Evolutionary conservation across 2,329 filamentous ascomycete genomes (phyloP), one percentile per base, ranked within the genome.

Genomic region (Claviceps capensis): DNA sequence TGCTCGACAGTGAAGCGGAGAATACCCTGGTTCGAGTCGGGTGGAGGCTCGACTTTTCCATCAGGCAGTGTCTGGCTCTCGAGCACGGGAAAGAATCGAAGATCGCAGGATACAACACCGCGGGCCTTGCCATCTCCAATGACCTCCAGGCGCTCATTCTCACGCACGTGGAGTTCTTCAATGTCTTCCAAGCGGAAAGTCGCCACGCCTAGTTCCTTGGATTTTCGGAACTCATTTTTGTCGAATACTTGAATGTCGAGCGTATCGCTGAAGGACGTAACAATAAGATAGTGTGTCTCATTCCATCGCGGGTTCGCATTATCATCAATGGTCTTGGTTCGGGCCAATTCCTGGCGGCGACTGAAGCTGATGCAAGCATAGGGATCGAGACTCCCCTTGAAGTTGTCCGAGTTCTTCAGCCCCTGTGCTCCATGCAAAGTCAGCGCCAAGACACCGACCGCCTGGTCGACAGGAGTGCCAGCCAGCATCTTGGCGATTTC

Each of bases 401-500:
- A 95, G 63, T 90, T 93, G 72, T 97, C 93, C 2, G 85, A 81
- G 62, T 97, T 97, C 78, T 95, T 97, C 60, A 98, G 79, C 38
- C 90, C 89, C 58, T 90, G 83, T 2, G 90, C 93, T 42, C 88
- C 86, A 65, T 98, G 88, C 56, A 98, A 78, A 6, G 89, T 95
- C 55, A 98, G 75, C 23, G 91, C 91, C 50, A 98, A 70, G 8
- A 98, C 90, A 65, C 93, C 93, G 62, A 98, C 88, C 11, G 93
- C 93, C 69, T 95, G 88, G 65, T 98, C 94, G 49, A 98, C 87
- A 0, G 93, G 83, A 53, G 86, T 91, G 54, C 93, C 93, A 44
- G 91, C 87, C 57, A 98, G 76, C 88, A 98, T 93, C 77, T 98
- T 97, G 60, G 93, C 93, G 52, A 98, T 88, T 64, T 98, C 93